Evolutionary conservation across 2,329 filamentous ascomycete species (phyloP).

Genomic region (Scopulariopsis brevicaulis): DNA sequence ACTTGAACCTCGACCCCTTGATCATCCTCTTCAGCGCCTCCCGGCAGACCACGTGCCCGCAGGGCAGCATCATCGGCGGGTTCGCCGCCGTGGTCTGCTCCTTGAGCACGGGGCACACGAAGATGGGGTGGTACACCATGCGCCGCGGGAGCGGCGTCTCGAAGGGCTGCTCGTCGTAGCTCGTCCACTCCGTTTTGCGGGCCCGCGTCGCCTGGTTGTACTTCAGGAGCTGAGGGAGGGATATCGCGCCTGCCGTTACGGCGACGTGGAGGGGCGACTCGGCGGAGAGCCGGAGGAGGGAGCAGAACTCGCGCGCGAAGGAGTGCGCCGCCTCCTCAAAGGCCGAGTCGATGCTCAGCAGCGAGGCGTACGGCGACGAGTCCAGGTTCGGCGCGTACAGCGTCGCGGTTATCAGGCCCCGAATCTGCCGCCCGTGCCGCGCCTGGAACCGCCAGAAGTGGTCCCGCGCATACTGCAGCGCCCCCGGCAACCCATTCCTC

Average conservation of each 20-base stretch:
- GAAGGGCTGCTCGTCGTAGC: slow-evolving; percentile 78
- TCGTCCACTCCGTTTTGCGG: slow-evolving; percentile 91
- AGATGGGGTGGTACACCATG: slow-evolving; percentile 84
- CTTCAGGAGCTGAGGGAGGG: slow-evolving; percentile 80
- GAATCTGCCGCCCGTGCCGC: slow-evolving; percentile 68
- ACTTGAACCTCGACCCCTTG: slow-evolving; percentile 79
- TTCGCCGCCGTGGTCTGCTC: slow-evolving; percentile 90
- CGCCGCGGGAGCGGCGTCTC: slow-evolving; percentile 48
- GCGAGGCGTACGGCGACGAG: slow-evolving; percentile 64
- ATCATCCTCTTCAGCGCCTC: slow-evolving; percentile 72
- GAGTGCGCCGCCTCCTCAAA: slow-evolving; percentile 79
- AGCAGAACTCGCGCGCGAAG: slow-evolving; percentile 93
- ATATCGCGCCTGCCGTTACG: slow-evolving; percentile 83
- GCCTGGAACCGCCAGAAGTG: slow-evolving; percentile 66
- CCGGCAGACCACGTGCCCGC: slow-evolving; percentile 84
- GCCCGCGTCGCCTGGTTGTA: slow-evolving; percentile 78
- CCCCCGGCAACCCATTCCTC: slow-evolving; percentile 46
- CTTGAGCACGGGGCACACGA: slow-evolving; percentile 94
- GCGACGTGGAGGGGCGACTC: slow-evolving; percentile 90
- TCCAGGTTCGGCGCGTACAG: slow-evolving; percentile 65
- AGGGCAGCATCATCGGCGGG: slow-evolving; percentile 93
- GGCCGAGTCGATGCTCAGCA: slow-evolving; percentile 64
- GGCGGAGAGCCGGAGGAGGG: slow-evolving; percentile 75
- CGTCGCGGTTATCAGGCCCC: slow-evolving; percentile 71
- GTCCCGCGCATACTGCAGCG: slow-evolving; percentile 62